These are phyloP conservation scores for Hordeum marinum DNA, from an alignment of 176 grass and related monocot species.

Conservation along the genomic window DNA sequence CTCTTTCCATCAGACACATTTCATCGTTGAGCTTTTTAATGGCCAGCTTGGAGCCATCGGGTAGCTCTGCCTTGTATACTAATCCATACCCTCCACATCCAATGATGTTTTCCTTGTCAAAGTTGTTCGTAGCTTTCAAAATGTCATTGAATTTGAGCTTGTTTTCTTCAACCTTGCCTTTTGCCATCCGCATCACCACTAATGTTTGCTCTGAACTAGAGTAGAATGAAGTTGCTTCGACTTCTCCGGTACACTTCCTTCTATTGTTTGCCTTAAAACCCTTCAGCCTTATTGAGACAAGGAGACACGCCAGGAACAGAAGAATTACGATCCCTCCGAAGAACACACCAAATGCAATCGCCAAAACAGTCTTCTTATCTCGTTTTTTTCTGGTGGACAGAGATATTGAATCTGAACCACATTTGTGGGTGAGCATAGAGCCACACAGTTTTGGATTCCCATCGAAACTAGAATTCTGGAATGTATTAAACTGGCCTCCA, in stretches of 20 bases:
- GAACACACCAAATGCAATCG: constrained; percentile 52
- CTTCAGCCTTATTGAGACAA: constrained; percentile 19
- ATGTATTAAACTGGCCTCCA: constrained; percentile 18
- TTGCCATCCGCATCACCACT: constrained; percentile 50
- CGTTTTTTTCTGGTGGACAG: not conserved
- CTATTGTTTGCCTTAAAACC: not conserved
- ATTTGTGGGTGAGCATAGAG: not conserved
- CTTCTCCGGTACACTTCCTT: constrained; percentile 27
- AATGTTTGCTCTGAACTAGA: constrained; percentile 48
- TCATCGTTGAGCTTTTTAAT: constrained; percentile 73
- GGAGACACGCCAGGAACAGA: constrained; percentile 33
- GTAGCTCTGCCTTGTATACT: constrained; percentile 66
- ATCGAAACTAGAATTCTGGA: not conserved
- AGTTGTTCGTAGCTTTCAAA: constrained; percentile 73
- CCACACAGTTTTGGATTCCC: constrained; percentile 18
- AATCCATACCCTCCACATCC: constrained; percentile 73
- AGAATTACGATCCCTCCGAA: constrained; percentile 39
- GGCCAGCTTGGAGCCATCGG: constrained; percentile 51
- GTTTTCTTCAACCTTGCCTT: constrained; percentile 26
- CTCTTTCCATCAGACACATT: constrained; percentile 70
- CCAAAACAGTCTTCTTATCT: constrained; percentile 30
- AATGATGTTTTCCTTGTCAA: constrained; percentile 68
- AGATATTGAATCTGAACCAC: not conserved
- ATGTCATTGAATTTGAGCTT: constrained; percentile 53
- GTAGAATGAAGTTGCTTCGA: constrained; percentile 45